A percentile compares a stretch with the other conserved stretches of the same genome.
Evolutionary conservation across 495 filamentous ascomycete species (phyloP).

Genomic region (Halenospora varia): DNA sequence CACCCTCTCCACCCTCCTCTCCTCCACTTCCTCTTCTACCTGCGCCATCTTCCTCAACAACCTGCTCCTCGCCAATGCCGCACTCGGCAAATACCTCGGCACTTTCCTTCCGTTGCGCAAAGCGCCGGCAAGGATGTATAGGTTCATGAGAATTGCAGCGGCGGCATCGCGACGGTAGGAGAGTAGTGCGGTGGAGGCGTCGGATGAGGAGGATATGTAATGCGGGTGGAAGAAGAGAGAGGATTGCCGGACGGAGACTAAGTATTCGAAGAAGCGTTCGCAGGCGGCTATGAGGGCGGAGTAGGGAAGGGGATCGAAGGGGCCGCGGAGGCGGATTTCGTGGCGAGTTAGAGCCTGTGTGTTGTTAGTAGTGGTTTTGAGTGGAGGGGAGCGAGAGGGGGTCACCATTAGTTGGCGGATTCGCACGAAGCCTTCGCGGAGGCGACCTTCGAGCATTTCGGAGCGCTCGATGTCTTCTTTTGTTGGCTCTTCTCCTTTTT

Average conservation of each 20-base stretch:
- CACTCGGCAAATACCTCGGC: slow-evolving; percentile 50
- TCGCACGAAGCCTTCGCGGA: slow-evolving; percentile 55
- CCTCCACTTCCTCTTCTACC: slow-evolving; percentile 34
- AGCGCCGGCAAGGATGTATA: slow-evolving; percentile 53
- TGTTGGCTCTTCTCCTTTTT: slow-evolving; percentile 43
- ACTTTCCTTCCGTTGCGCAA: slow-evolving; percentile 45
- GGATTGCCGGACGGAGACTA: slow-evolving; percentile 52
- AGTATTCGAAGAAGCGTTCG: slow-evolving; percentile 54
- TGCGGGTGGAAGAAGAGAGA: slow-evolving; percentile 53
- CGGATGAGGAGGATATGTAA: slow-evolving; percentile 37
- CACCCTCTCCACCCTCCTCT: slow-evolving; percentile 23
- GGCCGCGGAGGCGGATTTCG: slow-evolving; percentile 53
- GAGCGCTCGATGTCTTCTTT: slow-evolving; percentile 46
- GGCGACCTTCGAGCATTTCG: slow-evolving; percentile 52
- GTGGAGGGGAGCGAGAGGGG: too few species aligned
- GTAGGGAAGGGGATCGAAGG: slow-evolving; percentile 53
- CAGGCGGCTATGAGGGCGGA: slow-evolving; percentile 48
- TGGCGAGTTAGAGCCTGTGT: slow-evolving; percentile 46
- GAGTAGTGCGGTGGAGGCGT: slow-evolving; percentile 39
- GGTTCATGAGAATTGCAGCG: slow-evolving; percentile 51
- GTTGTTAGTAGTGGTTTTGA: slow-evolving; percentile 3
- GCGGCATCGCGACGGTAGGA: slow-evolving; percentile 50
- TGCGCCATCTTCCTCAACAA: slow-evolving; percentile 47
- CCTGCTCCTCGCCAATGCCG: slow-evolving; percentile 45
- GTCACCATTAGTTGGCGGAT: slow-evolving; percentile 50